Conservation (phyloP, 495 filamentous ascomycete species). For the Sordaria brevicollis region DNA sequence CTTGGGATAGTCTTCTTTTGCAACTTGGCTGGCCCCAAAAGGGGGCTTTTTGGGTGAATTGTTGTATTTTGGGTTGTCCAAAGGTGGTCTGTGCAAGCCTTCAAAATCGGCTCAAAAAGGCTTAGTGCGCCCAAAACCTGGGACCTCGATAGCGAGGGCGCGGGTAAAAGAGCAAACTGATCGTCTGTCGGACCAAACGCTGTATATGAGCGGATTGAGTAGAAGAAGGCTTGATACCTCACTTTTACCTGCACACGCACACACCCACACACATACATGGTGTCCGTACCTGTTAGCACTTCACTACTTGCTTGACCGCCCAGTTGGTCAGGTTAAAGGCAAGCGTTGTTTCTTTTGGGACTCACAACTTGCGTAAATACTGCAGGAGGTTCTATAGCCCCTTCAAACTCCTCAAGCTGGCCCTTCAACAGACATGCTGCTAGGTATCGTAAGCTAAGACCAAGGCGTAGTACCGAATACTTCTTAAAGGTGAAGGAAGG, state of each 20-base stretch:
- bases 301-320: background rate
- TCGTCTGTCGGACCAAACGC: background rate
- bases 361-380: background rate
- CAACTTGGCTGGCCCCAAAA: no score
- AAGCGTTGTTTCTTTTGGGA: background rate
- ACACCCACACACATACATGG: no score
- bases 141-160: no score
- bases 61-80: no score
- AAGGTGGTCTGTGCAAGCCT: no score
- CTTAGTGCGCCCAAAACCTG: no score
- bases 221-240: background rate
- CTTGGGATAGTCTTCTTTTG: no score
- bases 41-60: no score
- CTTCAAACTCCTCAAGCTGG: background rate
- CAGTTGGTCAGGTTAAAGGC: background rate
- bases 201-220: background rate
- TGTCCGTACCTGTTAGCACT: background rate
- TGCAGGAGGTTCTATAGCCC: background rate
- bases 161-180: no score
- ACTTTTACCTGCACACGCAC: no score
- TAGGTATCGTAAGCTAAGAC: background rate
- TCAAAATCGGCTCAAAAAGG: no score
- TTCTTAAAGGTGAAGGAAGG: background rate
- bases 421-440: background rate
- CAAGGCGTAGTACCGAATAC: background rate